Percentiles rank a stretch among this genome's conserved stretches.
These are phyloP conservation scores for Penicillium bialowiezense DNA, from an alignment of 495 filamentous ascomycete species.

Conservation along the genomic window DNA sequence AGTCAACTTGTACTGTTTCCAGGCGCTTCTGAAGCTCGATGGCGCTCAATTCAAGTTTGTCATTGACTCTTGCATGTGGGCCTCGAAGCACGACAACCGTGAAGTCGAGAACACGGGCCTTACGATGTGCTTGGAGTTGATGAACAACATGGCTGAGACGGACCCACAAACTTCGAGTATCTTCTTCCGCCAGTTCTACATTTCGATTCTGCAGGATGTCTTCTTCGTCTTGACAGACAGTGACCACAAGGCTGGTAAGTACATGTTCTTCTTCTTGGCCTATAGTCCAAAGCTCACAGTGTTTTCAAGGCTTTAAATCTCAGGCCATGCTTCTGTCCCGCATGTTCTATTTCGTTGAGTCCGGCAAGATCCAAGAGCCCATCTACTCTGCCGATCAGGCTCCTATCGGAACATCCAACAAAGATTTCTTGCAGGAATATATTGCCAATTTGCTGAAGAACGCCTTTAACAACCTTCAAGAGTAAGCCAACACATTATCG, in stretches of 20 bases:
- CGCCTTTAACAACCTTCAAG: constrained; percentile 90
- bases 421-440: constrained; percentile 83
- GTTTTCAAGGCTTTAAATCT: constrained; percentile 75
- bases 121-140: constrained; percentile 97
- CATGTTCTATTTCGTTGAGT: constrained; percentile 90
- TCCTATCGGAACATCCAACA: constrained; percentile 77
- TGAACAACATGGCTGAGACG: constrained; percentile 95
- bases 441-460: constrained; percentile 81
- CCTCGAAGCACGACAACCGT: constrained; percentile 98
- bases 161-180: constrained; percentile 79
- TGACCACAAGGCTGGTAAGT: constrained; percentile 89
- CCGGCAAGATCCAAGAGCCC: constrained; percentile 84
- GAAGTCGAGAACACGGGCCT: constrained; percentile 97
- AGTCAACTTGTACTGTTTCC: constrained; percentile 96
- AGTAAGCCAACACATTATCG: constrained; percentile 57
- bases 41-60: constrained; percentile 97
- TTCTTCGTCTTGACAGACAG: constrained; percentile 98
- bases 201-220: constrained; percentile 92
- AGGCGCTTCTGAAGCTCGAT: constrained; percentile 87
- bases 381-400: constrained; percentile 83
- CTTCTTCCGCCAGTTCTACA: constrained; percentile 97
- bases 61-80: constrained; percentile 99
- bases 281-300: constrained; percentile 1
- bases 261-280: neutral
- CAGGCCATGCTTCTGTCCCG: constrained; percentile 90